Conservation (phyloP, 306 rosid species). For the Trifolium fragiferum region DNA sequence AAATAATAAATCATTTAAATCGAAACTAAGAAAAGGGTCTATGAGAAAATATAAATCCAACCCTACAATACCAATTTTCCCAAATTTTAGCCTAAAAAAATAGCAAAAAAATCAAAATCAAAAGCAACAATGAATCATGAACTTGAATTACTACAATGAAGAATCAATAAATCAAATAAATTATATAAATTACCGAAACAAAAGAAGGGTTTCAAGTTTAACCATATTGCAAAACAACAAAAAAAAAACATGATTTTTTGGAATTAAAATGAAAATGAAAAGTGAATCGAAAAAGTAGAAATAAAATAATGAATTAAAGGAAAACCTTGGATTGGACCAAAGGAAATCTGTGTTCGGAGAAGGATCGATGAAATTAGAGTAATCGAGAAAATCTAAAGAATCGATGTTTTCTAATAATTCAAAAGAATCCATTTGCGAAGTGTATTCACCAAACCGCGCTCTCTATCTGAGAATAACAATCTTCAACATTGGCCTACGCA, state of each 20-base stretch:
- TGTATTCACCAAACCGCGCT: slow-evolving; percentile 9
- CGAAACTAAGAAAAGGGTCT: slow-evolving; percentile 2
- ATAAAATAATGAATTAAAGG: not conserved
- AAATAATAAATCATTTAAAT: slow-evolving; percentile 14
- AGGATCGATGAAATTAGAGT: slow-evolving; percentile 51
- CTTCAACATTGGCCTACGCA: not conserved
- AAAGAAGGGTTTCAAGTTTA: not conserved
- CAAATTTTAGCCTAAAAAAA: not conserved
- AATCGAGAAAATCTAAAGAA: slow-evolving; percentile 70
- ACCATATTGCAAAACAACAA: not conserved
- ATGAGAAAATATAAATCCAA: slow-evolving; percentile 13
- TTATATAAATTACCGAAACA: not conserved
- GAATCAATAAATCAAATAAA: not conserved
- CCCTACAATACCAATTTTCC: slow-evolving; percentile 23
- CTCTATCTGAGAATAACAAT: not conserved
- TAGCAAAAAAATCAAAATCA: not conserved
- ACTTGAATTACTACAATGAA: slow-evolving; percentile 23
- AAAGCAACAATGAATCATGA: not conserved
- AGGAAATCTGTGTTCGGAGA: slow-evolving; percentile 58
- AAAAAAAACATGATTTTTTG: not conserved
- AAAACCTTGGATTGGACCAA: slow-evolving; percentile 57
- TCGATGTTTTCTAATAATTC: slow-evolving; percentile 37
- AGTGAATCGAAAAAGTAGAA: not conserved
- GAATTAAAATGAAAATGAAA: not conserved
- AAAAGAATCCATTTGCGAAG: slow-evolving; percentile 58